phyloP scores from a whole-genome alignment of 2,329 filamentous ascomycete genomes.

The Lasiodiplodia sp. region DNA sequence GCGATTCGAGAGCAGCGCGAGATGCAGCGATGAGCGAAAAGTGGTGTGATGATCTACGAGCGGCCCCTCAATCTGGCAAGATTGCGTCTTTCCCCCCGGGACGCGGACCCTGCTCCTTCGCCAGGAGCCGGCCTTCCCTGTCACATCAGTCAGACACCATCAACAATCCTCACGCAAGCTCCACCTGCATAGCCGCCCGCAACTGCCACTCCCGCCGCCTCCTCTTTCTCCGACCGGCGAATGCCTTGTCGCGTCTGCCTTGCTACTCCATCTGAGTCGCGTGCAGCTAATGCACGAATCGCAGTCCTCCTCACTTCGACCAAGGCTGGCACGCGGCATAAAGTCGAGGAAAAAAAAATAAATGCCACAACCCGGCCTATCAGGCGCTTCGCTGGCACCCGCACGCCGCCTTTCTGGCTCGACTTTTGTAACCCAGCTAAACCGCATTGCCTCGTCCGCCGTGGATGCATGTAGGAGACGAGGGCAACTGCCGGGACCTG shows the following conservation, averaged over 20 bases:
- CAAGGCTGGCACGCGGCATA: not conserved
- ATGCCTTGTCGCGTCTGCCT: not conserved
- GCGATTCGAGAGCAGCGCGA: constrained; percentile 21
- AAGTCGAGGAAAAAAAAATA: not conserved
- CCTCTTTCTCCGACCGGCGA: not conserved
- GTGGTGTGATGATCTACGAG: constrained; percentile 27
- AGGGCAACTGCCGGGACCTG: constrained; percentile 21
- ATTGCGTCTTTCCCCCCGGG: constrained; percentile 26
- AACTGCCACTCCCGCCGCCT: constrained; percentile 18
- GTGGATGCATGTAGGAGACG: not conserved
- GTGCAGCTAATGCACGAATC: constrained; percentile 18
- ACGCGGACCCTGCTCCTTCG: constrained; percentile 4
- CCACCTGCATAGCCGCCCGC: constrained; percentile 18
- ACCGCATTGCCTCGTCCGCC: constrained; percentile 14
- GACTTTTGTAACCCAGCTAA: constrained; percentile 18
- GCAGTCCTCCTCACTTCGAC: not conserved
- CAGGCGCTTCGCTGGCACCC: not conserved
- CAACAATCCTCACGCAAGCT: constrained; percentile 10
- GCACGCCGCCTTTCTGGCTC: not conserved
- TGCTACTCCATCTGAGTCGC: constrained; percentile 4
- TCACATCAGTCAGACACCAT: not conserved
- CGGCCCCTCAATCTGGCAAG: constrained; percentile 28
- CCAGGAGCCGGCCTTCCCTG: constrained; percentile 6
- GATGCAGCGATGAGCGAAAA: constrained; percentile 26
- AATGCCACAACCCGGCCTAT: not conserved